Conservation (phyloP, 768 basidiomycete genomes). For the Holtermannia corniformis region DNA sequence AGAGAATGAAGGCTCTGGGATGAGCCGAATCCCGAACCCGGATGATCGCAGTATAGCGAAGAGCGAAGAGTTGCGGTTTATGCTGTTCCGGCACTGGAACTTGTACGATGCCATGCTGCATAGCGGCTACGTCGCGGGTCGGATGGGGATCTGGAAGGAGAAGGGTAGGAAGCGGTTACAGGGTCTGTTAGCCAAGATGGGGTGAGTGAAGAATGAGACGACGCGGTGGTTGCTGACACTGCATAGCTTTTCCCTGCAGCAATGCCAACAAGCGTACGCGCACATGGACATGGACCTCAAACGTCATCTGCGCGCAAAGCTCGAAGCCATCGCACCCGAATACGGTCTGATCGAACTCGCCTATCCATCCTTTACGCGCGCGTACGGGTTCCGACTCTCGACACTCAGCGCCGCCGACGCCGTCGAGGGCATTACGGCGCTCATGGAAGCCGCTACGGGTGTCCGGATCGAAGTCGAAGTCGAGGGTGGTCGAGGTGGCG, state of each 20-base stretch:
- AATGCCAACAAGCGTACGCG: conserved; percentile 84
- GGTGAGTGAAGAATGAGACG: conserved; percentile 49
- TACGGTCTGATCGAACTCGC: conserved; percentile 88
- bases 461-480: conserved; percentile 82
- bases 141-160: conserved; percentile 94
- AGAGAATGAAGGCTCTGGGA: background rate
- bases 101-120: conserved; percentile 97
- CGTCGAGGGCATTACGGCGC: conserved; percentile 75
- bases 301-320: conserved; percentile 62
- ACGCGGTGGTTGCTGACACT: background rate
- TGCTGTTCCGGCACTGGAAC: conserved; percentile 93
- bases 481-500: conserved; percentile 81
- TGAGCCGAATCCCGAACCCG: conserved; percentile 44
- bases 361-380: conserved; percentile 87
- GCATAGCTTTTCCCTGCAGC: conserved; percentile 75
- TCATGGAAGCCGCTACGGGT: conserved; percentile 84
- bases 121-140: conserved; percentile 88
- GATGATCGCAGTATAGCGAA: conserved; percentile 76
- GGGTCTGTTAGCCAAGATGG: conserved; percentile 95
- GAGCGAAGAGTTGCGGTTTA: conserved; percentile 85
- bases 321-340: conserved; percentile 83
- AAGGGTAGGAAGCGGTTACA: conserved; percentile 77
- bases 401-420: conserved; percentile 87
- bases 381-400: conserved; percentile 78
- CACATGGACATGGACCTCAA: conserved; percentile 98